A percentile compares a stretch with the other conserved stretches of the same genome.
Conservation (phyloP, 1,284 basidiomycete genomes). For the Malassezia slooffiae region DNA sequence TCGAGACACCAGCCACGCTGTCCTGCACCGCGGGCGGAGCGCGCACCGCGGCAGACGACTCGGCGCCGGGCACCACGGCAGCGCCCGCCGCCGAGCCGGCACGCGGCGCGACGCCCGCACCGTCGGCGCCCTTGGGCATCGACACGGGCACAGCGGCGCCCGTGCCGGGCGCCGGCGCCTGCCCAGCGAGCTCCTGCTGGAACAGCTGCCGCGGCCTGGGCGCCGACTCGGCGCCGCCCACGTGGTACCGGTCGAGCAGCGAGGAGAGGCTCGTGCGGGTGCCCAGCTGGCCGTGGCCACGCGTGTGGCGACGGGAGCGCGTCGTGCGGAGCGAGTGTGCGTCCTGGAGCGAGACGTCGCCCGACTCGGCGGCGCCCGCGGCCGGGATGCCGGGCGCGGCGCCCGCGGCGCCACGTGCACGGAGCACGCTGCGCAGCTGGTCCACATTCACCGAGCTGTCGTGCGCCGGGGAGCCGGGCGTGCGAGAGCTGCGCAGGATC, state of each 20-base stretch:
- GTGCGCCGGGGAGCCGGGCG: background rate
- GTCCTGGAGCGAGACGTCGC: background rate
- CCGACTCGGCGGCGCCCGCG: no score
- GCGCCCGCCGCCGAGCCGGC: no score
- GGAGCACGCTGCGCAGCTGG: constrained; percentile 8
- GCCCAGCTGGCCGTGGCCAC: background rate
- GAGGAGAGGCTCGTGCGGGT: background rate
- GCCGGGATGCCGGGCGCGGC: background rate
- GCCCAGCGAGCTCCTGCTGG: no score
- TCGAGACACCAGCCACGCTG: no score
- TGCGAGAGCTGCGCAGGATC: no score
- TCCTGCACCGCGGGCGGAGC: no score
- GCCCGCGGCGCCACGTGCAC: background rate
- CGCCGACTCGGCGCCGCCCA: background rate
- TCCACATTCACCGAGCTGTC: constrained; percentile 10
- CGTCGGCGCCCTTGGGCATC: background rate
- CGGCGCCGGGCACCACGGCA: no score
- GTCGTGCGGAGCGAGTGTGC: background rate
- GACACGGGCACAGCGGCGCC: background rate
- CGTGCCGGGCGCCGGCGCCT: background rate
- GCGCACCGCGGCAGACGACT: no score
- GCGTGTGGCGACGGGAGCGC: background rate
- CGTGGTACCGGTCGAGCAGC: constrained; percentile 4
- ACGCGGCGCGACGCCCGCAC: background rate
- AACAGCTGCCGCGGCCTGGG: no score